phyloP scores from a whole-genome alignment of 2,329 filamentous ascomycete species.

The Sclerotinia nivalis region DNA sequence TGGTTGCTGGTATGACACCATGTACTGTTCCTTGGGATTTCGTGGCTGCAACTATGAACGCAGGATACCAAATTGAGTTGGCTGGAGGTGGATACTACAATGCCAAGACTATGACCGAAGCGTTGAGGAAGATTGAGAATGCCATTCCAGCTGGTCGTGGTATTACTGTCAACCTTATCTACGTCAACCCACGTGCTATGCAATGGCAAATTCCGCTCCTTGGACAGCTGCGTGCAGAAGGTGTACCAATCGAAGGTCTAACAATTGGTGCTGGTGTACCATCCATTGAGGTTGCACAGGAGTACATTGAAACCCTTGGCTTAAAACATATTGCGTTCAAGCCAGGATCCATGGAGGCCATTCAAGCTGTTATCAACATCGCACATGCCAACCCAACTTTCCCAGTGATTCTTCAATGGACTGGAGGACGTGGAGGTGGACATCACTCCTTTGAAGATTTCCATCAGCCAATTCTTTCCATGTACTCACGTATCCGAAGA shows the following conservation, averaged over 20 bases:
- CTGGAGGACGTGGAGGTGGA: constrained; percentile 87
- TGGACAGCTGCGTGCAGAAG: constrained; percentile 75
- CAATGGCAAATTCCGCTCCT: constrained; percentile 89
- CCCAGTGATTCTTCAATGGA: constrained; percentile 94
- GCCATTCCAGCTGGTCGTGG: constrained; percentile 81
- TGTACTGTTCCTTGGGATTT: constrained; percentile 89
- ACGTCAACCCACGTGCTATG: constrained; percentile 87
- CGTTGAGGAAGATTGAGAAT: constrained; percentile 81
- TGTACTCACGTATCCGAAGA: constrained; percentile 86
- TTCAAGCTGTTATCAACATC: constrained; percentile 88
- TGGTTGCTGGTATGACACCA: constrained; percentile 94
- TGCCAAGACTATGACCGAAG: constrained; percentile 77
- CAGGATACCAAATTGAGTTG: constrained; percentile 91
- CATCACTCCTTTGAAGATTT: constrained; percentile 97
- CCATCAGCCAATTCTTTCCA: constrained; percentile 85
- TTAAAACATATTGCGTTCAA: constrained; percentile 95
- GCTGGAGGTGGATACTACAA: constrained; percentile 89
- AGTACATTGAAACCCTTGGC: constrained; percentile 90
- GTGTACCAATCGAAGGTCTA: constrained; percentile 86
- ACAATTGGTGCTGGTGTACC: constrained; percentile 93
- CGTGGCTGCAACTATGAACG: constrained; percentile 88
- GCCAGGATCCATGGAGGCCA: constrained; percentile 84
- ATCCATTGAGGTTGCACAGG: constrained; percentile 87
- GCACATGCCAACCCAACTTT: constrained; percentile 92
- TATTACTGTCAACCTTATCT: constrained; percentile 88